Evolutionary conservation across 176 grass and related monocot species (phyloP), one percentile per base, ranked within the genome.

Genomic region (Rhynchospora pubera): DNA sequence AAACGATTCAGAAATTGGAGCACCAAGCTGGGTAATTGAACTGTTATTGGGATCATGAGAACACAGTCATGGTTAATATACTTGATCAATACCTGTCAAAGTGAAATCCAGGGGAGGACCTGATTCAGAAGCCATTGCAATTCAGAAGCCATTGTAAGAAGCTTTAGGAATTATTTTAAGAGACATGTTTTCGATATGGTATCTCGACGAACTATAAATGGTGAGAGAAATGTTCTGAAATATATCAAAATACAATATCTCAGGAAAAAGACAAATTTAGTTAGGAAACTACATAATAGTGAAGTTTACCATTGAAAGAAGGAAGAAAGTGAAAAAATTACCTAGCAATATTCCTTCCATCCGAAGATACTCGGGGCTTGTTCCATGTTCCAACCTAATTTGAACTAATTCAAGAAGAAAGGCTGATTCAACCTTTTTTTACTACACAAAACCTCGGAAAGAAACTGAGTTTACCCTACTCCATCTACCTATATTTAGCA

Each of bases 381-480:
- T 46, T 51, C 26, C 57, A 58, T 79, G 53, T 15, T 79, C 55
- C 13, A 60, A 53, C 34, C 53, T 80, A 22, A 61, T 21, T 80
- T 80, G 55, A 80, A 80, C 56, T 62, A 80, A 80, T 80, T 80
- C 23, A 80, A 62, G 77, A 62, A 80, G 77, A 80, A 80, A 60
- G 76, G 39, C 9, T 43, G 23, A 81, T 62, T 64, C 18, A 19
- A 21, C 3, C 45, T 24, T 48, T 39, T 63, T 42, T 81, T 63
- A 65, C 18, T 48, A 13, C 55, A 62, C 16, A 51, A 74, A 51
- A 74, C 63, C 63, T 50, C n/a, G 5, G 45, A 62, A 80, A 62
- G 55, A 59, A 59, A 39, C 55, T 44, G 18, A 61, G 57, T 10
- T 63, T 48, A 66, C 43, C 61, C 79, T 65, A 47, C 57, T 81